Conservation (phyloP, 192 early-diverging fungal species). For the Linderina pennispora region DNA sequence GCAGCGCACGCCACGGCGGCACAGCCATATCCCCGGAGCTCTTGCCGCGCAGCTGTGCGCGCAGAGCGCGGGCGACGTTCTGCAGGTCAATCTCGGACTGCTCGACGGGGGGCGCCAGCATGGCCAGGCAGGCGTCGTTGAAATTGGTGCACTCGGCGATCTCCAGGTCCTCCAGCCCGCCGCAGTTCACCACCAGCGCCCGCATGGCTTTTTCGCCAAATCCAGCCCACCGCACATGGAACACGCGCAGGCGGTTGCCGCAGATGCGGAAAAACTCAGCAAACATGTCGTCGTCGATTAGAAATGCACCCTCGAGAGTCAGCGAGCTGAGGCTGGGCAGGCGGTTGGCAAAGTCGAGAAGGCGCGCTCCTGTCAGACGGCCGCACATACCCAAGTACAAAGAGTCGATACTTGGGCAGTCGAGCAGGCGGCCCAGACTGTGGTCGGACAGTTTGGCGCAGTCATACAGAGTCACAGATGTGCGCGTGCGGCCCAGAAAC, state of each 20-base stretch:
- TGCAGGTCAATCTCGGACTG: slow-evolving; percentile 28
- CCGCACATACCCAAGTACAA: slow-evolving; percentile 74
- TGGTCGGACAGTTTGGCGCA: slow-evolving; percentile 59
- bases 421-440: slow-evolving; percentile 54
- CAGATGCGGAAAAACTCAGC: slow-evolving; percentile 50
- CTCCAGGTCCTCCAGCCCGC: slow-evolving; percentile 53
- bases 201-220: slow-evolving; percentile 51
- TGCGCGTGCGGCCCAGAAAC: slow-evolving; percentile 60
- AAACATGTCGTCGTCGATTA: slow-evolving; percentile 57
- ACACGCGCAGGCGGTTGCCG: slow-evolving; percentile 48
- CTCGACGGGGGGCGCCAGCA: slow-evolving; percentile 30
- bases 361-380: slow-evolving; percentile 49
- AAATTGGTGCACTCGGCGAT: slow-evolving; percentile 58
- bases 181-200: slow-evolving; percentile 53
- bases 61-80: slow-evolving; percentile 22
- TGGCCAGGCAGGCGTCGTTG: slow-evolving; percentile 40
- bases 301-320: slow-evolving; percentile 64
- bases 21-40: background rate
- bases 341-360: slow-evolving; percentile 33
- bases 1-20: slow-evolving; percentile 27
- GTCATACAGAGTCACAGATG: slow-evolving; percentile 65
- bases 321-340: slow-evolving; percentile 49
- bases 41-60: slow-evolving; percentile 6
- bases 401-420: slow-evolving; percentile 53
- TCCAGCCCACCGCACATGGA: slow-evolving; percentile 54